A percentile compares a stretch with the other conserved stretches of the same genome.
These are phyloP conservation scores for Pleurotus sapidus DNA, from an alignment of 768 basidiomycete genomes.

Conservation along the genomic window DNA sequence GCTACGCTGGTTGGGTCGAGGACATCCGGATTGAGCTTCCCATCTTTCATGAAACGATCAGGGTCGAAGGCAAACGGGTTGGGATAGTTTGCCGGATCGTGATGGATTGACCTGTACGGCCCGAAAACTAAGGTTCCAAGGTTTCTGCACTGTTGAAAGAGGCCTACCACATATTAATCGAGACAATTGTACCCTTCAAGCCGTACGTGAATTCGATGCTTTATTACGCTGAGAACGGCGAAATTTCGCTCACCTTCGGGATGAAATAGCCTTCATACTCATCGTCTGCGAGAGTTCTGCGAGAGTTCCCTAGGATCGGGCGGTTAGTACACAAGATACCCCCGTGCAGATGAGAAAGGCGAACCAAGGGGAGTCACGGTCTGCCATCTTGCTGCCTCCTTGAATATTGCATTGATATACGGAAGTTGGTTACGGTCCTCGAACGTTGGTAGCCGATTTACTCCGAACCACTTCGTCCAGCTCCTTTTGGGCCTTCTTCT, in stretches of 20 bases:
- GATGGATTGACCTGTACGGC: conserved; percentile 22
- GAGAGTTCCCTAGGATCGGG: conserved; percentile 23
- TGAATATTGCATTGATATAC: conserved; percentile 15
- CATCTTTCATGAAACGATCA: conserved; percentile 29
- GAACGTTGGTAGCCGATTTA: conserved; percentile 14
- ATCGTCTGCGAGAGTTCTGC: conserved; percentile 25
- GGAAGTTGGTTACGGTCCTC: conserved; percentile 13
- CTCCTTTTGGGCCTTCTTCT: conserved; percentile 17
- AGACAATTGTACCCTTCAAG: conserved; percentile 20
- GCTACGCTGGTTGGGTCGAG: conserved; percentile 12
- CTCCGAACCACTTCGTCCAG: conserved; percentile 18
- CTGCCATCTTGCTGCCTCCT: conserved; percentile 14
- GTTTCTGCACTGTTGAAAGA: neutral
- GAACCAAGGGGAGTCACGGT: conserved; percentile 13
- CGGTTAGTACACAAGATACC: neutral
- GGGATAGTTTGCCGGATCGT: conserved; percentile 23
- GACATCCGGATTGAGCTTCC: conserved; percentile 11
- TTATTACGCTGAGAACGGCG: neutral
- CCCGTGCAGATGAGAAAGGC: neutral
- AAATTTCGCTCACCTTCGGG: conserved; percentile 14
- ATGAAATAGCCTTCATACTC: conserved; percentile 32
- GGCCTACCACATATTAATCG: conserved; percentile 27
- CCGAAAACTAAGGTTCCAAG: neutral
- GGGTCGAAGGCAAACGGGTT: conserved; percentile 25
- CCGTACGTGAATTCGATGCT: neutral